phyloP scores from a whole-genome alignment of 345 rosid genomes.

The Iberis pinnata region DNA sequence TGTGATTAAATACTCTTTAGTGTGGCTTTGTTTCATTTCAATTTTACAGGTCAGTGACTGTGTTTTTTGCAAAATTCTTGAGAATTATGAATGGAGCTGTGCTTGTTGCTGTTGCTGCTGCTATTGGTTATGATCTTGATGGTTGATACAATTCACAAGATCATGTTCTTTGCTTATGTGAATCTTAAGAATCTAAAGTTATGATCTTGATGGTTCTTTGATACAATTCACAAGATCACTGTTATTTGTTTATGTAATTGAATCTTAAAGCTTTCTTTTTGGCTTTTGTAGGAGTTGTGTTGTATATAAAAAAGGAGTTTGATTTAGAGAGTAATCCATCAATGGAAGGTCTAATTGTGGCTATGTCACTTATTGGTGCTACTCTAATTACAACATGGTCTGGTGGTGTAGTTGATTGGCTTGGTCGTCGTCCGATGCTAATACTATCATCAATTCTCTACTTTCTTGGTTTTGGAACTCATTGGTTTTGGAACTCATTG shows the following conservation, averaged over 20 bases:
- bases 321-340: conserved; percentile 62
- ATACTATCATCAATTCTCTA: conserved; percentile 70
- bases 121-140: conserved; percentile 96
- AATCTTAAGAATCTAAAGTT: neutral
- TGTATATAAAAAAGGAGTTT: conserved; percentile 85
- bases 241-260: conserved; percentile 20
- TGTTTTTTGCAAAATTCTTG: conserved; percentile 20
- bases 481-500: no score
- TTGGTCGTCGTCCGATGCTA: conserved; percentile 89
- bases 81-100: conserved; percentile 87
- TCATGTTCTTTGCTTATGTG: no score
- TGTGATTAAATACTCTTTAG: no score
- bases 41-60: no score
- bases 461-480: conserved; percentile 62
- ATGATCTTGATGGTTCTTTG: no score
- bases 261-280: neutral
- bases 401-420: conserved; percentile 69
- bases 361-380: conserved; percentile 95
- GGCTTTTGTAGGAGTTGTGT: conserved; percentile 61
- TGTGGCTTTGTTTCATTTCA: no score
- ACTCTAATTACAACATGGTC: conserved; percentile 77
- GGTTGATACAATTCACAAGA: conserved; percentile 16
- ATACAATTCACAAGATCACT: no score
- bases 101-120: conserved; percentile 83
- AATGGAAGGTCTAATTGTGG: conserved; percentile 80